These are phyloP conservation scores for Candida arabinofermentans DNA, from an alignment of 805 yeast species.

Conservation along the genomic window DNA sequence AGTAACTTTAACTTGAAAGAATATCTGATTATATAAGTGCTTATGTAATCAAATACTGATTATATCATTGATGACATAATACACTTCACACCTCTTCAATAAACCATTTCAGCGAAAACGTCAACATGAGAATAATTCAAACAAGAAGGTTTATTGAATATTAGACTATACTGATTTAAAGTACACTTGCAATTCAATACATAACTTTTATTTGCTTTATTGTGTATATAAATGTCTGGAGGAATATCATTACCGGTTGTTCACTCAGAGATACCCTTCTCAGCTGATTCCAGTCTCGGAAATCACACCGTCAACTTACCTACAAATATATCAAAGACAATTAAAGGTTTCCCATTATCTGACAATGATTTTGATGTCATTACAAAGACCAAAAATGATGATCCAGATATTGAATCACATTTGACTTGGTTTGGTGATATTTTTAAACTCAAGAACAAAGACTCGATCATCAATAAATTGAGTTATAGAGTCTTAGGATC, in stretches of 20 bases:
- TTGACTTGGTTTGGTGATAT: slow-evolving; percentile 14
- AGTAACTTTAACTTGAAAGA: no score
- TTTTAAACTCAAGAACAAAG: slow-evolving; percentile 5
- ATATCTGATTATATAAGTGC: no score
- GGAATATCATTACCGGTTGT: background rate
- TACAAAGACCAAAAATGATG: background rate
- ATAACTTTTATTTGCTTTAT: no score
- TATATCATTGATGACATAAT: no score
- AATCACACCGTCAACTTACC: slow-evolving; percentile 6
- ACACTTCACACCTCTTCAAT: no score
- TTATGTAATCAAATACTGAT: no score
- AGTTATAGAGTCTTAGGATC: slow-evolving; percentile 13
- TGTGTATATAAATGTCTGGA: no score
- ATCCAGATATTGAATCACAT: background rate
- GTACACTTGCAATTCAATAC: no score
- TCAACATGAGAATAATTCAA: no score
- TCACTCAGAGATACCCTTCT: slow-evolving; percentile 10
- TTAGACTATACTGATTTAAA: no score
- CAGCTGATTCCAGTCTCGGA: slow-evolving; percentile 7
- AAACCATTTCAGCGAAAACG: no score
- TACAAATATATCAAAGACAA: slow-evolving; percentile 10
- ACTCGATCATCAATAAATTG: slow-evolving; percentile 13
- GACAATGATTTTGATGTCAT: slow-evolving; percentile 1
- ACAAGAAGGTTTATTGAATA: no score
- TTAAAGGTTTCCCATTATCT: slow-evolving; percentile 6